Evolutionary conservation across 345 rosid genomes (phyloP), one percentile per base, ranked within the genome.

Genomic region (Iberis pinnata): DNA sequence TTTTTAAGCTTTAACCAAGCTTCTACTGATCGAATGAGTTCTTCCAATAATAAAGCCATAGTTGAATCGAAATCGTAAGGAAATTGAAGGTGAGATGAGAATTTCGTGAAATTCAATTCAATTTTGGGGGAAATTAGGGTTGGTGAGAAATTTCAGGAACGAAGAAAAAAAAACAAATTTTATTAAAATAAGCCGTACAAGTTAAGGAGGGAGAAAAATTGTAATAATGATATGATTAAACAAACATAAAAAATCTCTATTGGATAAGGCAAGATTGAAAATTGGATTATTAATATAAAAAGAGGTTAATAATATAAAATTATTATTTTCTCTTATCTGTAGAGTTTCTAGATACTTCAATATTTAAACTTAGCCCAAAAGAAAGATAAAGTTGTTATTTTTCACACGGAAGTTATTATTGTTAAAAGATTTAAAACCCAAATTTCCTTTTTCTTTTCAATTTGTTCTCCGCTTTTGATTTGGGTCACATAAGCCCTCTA

Each of bases 1-100:
- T 62, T 74, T 1, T 69, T 70, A 64, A 80, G 60, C 69, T 56
- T 82, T 47, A 90, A 61, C 82, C 80, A 82, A 31, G 71, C 69
- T 68, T 90, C 98, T 29, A 90, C 70, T 17, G 96, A 82, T 43
- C 74, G 73, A 43, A 80, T 75, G 22, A 90, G 75, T 16, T 90
- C 96, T 56, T 82, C 95, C 45, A 87, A 24, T 61, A 78, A 45
- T 67, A 79, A 27, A 20, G 84, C 70, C 98, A 90, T 90, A 0
- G 9, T 33, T 14, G 44, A 64, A 42, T 57, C 27, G 15, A 47
- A 8, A 3, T 2, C 32, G 26, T 10, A n/a, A 1, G 48, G 2
- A 1, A 53, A n/a, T 38, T 18, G 3, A 60, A 29, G 11, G 26
- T 16, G 46, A 17, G 58, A 38, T 44, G 61, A 63, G 1, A 58